A percentile compares a stretch with the other conserved stretches of the same genome.
phyloP scores from a whole-genome alignment of 495 filamentous ascomycete species.

The Melanomma pulvis-pyrius region DNA sequence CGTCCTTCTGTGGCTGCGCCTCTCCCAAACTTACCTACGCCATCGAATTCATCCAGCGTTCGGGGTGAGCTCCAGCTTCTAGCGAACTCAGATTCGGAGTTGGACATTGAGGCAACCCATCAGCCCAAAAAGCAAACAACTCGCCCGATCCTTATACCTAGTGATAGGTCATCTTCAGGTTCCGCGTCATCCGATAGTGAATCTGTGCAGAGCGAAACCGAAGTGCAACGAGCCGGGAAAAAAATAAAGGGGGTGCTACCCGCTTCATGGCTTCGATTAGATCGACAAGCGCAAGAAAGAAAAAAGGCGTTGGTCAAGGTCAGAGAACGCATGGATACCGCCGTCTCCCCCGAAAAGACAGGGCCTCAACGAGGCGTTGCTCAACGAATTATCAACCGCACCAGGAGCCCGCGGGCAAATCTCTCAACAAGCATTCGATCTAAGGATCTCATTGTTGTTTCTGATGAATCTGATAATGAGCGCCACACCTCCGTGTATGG shows the following conservation, averaged over 20 bases:
- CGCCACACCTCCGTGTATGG: background rate
- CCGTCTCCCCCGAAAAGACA: slow-evolving; percentile 26
- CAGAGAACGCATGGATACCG: slow-evolving; percentile 8
- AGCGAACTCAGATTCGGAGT: background rate
- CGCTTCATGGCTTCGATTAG: slow-evolving; percentile 84
- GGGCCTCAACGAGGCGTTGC: slow-evolving; percentile 58
- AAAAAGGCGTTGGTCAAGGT: slow-evolving; percentile 41
- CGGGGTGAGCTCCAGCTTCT: background rate
- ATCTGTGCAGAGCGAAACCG: slow-evolving; percentile 35
- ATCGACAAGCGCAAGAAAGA: slow-evolving; percentile 51
- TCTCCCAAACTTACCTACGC: slow-evolving; percentile 18
- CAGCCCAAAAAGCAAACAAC: background rate
- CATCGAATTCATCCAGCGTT: slow-evolving; percentile 27
- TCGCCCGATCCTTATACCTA: slow-evolving; percentile 1
- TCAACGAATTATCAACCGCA: slow-evolving; percentile 17
- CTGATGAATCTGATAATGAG: slow-evolving; percentile 33
- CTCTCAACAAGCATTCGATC: background rate
- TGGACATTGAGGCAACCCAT: background rate
- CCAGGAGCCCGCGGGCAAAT: background rate
- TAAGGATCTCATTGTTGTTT: slow-evolving; percentile 13
- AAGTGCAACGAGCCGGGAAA: slow-evolving; percentile 51
- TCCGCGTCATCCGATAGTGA: slow-evolving; percentile 5
- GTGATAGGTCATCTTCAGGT: slow-evolving; percentile 11
- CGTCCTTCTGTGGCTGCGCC: background rate
- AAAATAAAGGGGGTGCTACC: slow-evolving; percentile 84